Percentiles rank a stretch among this genome's conserved stretches.
Evolutionary conservation across 2,329 filamentous ascomycete genomes (phyloP).

Genomic region (Colletotrichum sp.): DNA sequence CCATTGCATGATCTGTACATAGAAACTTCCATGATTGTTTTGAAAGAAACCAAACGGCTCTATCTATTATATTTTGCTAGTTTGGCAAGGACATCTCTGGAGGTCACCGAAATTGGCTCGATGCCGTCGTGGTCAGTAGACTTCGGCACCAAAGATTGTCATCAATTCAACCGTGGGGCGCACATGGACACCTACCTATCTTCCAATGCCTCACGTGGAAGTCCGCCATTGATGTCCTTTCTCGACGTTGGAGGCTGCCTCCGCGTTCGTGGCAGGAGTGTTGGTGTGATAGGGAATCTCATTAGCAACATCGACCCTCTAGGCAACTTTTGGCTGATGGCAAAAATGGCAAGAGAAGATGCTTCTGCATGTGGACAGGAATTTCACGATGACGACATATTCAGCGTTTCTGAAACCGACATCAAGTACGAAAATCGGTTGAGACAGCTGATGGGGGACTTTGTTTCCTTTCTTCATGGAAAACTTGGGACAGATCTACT

Average conservation of each 20-base stretch:
- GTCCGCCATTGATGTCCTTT: too few relatives aligned
- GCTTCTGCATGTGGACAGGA: too few relatives aligned
- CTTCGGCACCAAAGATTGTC: accelerated
- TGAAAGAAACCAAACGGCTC: accelerated
- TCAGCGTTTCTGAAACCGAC: too few relatives aligned
- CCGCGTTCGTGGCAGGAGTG: too few relatives aligned
- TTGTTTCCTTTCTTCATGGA: too few relatives aligned
- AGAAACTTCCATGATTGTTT: accelerated
- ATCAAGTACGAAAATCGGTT: too few relatives aligned
- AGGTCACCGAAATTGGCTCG: accelerated
- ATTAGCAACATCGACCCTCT: accelerated
- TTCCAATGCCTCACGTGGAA: not conserved
- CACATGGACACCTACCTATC: not conserved
- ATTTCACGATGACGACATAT: too few relatives aligned
- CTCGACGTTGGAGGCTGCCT: accelerated
- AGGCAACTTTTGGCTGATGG: not conserved
- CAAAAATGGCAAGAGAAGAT: accelerated
- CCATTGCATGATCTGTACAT: accelerated
- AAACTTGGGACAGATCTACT: too few relatives aligned
- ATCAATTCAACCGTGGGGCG: accelerated
- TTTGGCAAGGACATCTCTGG: not conserved
- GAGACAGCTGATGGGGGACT: too few relatives aligned
- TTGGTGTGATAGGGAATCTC: not conserved
- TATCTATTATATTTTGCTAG: not conserved
- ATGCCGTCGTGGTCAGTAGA: not conserved